phyloP scores from a whole-genome alignment of 129 eudicot genomes.

The Escallonia herrerae region DNA sequence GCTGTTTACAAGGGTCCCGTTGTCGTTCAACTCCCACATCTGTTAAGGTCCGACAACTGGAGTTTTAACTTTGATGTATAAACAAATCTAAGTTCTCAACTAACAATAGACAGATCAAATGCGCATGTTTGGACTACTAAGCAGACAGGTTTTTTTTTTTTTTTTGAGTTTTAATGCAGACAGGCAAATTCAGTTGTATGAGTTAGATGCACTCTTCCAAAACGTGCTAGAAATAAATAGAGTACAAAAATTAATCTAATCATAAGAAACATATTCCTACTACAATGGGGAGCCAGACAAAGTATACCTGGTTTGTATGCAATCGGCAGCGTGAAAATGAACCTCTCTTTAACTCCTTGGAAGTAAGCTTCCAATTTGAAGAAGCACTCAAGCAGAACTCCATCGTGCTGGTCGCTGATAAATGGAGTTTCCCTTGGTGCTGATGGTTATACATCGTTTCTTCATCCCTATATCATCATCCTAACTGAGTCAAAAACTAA shows the following conservation, averaged over 20 bases:
- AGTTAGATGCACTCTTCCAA: neutral
- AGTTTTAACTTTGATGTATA: neutral
- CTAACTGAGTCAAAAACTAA: neutral
- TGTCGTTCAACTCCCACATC: constrained; percentile 74
- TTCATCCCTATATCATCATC: constrained; percentile 45
- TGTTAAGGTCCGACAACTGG: constrained; percentile 15
- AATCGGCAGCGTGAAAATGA: constrained; percentile 61
- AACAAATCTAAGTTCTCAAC: neutral
- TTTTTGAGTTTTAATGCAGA: too few species aligned
- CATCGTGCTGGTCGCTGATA: constrained; percentile 28
- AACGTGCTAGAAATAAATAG: neutral
- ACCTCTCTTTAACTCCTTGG: constrained; percentile 47
- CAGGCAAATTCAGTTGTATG: neutral
- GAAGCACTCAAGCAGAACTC: constrained; percentile 71
- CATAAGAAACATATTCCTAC: neutral
- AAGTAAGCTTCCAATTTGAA: constrained; percentile 46
- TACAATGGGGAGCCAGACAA: neutral
- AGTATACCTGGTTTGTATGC: constrained; percentile 68
- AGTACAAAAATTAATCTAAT: neutral
- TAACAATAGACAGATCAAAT: too few species aligned
- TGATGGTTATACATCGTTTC: constrained; percentile 17
- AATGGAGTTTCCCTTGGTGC: constrained; percentile 42
- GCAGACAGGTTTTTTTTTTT: too few species aligned
- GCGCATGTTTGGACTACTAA: too few species aligned
- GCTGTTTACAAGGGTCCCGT: constrained; percentile 76